Evolutionary conservation across 2,329 filamentous ascomycete genomes (phyloP).

Genomic region (Ilyonectria sp.): DNA sequence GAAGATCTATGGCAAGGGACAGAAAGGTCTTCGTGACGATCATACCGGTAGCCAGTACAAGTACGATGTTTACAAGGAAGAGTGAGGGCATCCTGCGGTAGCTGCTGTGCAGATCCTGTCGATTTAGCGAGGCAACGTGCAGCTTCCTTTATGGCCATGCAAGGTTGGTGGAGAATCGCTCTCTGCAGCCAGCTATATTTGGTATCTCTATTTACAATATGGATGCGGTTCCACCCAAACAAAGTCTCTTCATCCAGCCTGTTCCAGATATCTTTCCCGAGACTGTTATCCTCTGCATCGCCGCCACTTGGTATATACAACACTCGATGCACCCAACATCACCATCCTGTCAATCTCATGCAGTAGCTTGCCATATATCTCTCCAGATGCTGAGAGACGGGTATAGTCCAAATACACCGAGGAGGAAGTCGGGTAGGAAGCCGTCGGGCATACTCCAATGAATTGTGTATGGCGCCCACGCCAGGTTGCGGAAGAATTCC

Average conservation of each 20-base stretch:
- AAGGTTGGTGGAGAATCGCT: too few species aligned
- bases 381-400: conserved; percentile 23
- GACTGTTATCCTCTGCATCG: fast-evolving
- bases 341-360: neutral
- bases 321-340: neutral
- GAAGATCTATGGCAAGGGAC: conserved; percentile 74
- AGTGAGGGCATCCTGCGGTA: conserved; percentile 44
- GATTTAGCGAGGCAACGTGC: too few species aligned
- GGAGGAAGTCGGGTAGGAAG: conserved; percentile 18
- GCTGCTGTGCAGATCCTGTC: neutral
- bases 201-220: neutral
- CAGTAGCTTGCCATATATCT: conserved; percentile 21
- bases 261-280: neutral
- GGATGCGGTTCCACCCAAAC: too few species aligned
- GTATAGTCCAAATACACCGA: conserved; percentile 20
- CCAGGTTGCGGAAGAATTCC: conserved; percentile 21
- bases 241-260: neutral
- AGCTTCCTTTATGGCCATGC: too few species aligned
- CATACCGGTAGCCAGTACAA: conserved; percentile 73
- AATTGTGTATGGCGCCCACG: conserved; percentile 22
- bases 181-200: too few species aligned
- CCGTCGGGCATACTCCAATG: conserved; percentile 29
- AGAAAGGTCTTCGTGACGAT: conserved; percentile 69
- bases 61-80: conserved; percentile 74
- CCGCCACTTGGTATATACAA: neutral